Conservation (phyloP, 371 early-diverging fungal species). For the Apophysomyces elegans region DNA sequence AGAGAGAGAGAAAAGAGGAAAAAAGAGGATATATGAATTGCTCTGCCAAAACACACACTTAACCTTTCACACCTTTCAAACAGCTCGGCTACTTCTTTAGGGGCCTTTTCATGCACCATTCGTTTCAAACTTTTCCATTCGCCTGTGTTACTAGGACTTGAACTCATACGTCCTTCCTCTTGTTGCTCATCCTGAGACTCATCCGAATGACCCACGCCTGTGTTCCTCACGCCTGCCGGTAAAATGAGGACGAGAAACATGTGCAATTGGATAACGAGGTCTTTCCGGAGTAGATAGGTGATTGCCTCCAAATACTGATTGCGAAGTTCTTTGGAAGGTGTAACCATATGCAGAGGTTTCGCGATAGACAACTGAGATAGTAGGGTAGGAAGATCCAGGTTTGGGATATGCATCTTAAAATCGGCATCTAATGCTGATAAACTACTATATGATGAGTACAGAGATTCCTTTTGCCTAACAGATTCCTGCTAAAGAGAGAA, state of each 20-base stretch:
- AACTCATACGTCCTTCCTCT: constrained; percentile 17
- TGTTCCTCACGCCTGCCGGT: constrained; percentile 32
- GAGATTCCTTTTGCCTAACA: too few species aligned
- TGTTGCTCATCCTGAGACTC: not conserved
- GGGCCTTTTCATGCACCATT: constrained; percentile 45
- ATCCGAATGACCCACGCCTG: constrained; percentile 35
- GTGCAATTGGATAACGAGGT: constrained; percentile 81
- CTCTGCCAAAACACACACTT: not conserved
- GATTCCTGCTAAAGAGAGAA: too few species aligned
- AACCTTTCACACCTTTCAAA: constrained; percentile 55
- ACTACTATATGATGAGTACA: constrained; percentile 22
- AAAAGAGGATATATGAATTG: not conserved
- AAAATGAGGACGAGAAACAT: constrained; percentile 77
- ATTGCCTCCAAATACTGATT: constrained; percentile 82
- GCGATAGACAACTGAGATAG: constrained; percentile 78
- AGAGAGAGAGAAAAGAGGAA: too few species aligned
- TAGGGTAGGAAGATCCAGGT: constrained; percentile 69
- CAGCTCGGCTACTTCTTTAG: constrained; percentile 59
- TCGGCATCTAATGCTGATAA: constrained; percentile 58
- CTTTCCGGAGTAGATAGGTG: constrained; percentile 79
- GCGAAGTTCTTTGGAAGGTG: constrained; percentile 67
- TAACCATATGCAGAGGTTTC: constrained; percentile 67
- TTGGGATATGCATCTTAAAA: constrained; percentile 68
- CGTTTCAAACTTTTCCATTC: constrained; percentile 34
- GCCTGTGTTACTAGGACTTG: constrained; percentile 19